Evolutionary conservation across 768 basidiomycete species (phyloP).

Genomic region (Suillus cothurnatus): DNA sequence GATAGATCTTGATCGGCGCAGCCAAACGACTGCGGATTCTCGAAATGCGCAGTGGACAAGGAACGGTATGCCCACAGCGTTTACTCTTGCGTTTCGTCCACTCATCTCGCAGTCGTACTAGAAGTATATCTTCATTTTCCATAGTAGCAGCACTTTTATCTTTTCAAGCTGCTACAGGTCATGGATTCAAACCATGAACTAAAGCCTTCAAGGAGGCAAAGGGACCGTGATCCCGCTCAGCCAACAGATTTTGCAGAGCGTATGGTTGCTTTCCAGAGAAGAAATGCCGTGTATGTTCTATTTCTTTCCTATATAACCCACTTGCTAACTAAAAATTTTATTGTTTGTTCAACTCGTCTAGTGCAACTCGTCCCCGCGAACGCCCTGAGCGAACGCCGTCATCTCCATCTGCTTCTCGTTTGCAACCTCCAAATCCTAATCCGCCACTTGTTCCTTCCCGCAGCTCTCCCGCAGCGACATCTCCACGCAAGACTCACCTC

Average conservation of each 20-base stretch:
- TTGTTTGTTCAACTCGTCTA: slow-evolving; percentile 25
- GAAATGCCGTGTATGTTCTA: slow-evolving; percentile 54
- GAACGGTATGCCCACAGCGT: slow-evolving; percentile 7
- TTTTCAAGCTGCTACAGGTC: slow-evolving; percentile 7
- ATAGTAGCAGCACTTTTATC: slow-evolving; percentile 4
- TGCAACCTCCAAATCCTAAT: slow-evolving; percentile 30
- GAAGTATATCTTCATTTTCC: background rate
- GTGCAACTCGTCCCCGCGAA: slow-evolving; percentile 48
- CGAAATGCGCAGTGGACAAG: slow-evolving; percentile 23
- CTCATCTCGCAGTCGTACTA: slow-evolving; percentile 5
- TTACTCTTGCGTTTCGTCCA: slow-evolving; percentile 10
- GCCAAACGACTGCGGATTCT: slow-evolving; percentile 34
- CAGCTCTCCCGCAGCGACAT: slow-evolving; percentile 18
- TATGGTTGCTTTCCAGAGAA: slow-evolving; percentile 68
- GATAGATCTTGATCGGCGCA: slow-evolving; percentile 38
- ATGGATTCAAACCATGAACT: slow-evolving; percentile 35
- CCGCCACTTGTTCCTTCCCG: slow-evolving; percentile 30
- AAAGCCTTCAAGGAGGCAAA: slow-evolving; percentile 39
- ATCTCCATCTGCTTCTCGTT: slow-evolving; percentile 29
- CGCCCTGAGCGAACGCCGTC: slow-evolving; percentile 45
- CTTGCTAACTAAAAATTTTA: slow-evolving; percentile 4
- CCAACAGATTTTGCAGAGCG: slow-evolving; percentile 59
- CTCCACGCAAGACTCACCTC: slow-evolving; percentile 39
- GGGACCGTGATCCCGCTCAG: slow-evolving; percentile 44
- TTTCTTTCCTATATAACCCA: background rate